Evolutionary conservation across 345 rosid species (phyloP).

Genomic region (Clarkia xantiana): DNA sequence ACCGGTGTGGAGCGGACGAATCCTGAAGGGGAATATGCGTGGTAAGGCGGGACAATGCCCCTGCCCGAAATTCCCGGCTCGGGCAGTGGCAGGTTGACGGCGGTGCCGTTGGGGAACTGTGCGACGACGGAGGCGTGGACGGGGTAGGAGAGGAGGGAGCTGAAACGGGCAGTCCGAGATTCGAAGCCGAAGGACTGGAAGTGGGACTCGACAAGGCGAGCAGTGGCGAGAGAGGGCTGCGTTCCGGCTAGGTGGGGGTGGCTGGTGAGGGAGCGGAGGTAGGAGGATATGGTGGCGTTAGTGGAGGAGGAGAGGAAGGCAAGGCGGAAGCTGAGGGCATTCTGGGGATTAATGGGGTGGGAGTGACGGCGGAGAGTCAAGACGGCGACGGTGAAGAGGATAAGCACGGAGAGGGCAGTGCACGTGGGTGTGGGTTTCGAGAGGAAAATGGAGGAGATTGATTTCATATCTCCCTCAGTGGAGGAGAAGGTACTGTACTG

Average conservation of each 20-base stretch:
- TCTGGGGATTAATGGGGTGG: slow-evolving; percentile 8
- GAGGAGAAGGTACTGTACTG: too few relatives aligned
- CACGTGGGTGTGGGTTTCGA: slow-evolving; percentile 9
- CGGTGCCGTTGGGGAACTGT: slow-evolving; percentile 39
- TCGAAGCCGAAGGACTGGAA: slow-evolving; percentile 41
- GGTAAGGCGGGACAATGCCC: slow-evolving; percentile 52
- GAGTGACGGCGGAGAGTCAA: slow-evolving; percentile 32
- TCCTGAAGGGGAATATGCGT: slow-evolving; percentile 89
- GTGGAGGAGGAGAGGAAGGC: slow-evolving; percentile 57
- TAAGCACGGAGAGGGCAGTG: slow-evolving; percentile 23
- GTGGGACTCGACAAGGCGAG: slow-evolving; percentile 42
- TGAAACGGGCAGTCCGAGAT: slow-evolving; percentile 39
- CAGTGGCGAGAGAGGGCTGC: slow-evolving; percentile 33
- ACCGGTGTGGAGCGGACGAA: slow-evolving; percentile 41
- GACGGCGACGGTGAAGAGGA: slow-evolving; percentile 43
- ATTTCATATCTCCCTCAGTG: slow-evolving; percentile 20
- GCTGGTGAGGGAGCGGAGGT: slow-evolving; percentile 67
- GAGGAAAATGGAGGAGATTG: slow-evolving; percentile 13
- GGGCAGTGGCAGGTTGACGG: slow-evolving; percentile 21
- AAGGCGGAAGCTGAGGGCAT: slow-evolving; percentile 24
- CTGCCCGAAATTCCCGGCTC: slow-evolving; percentile 22
- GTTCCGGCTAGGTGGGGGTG: slow-evolving; percentile 92
- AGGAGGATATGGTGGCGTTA: slow-evolving; percentile 55
- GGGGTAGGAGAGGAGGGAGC: slow-evolving; percentile 65
- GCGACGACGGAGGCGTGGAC: slow-evolving; percentile 29